Base-by-base conservation (phyloP, 306 rosid species). In the Echinosophora koreensis region DNA sequence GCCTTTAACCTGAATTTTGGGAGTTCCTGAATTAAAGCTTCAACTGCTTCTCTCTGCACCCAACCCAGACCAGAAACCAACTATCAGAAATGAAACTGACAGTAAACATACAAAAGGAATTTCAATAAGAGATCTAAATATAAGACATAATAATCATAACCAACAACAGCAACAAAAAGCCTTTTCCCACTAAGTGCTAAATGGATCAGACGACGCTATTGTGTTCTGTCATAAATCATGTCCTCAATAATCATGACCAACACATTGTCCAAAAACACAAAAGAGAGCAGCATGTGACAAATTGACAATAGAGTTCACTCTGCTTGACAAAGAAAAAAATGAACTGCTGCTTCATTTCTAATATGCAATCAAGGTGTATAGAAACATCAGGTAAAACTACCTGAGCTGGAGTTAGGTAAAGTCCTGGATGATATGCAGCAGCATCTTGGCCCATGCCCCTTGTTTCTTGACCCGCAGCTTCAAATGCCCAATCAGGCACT, bases 401-500 rank as follows among this genome's bases (percentile, higher is more conserved):
- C 98, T 95, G 98, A 39, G 99, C 99, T 37, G 97, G 90, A 81
- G 97, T 92, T 91, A 95, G 81, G 89, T 92, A 95, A 74, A 95
- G 89, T 78, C 90, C 99, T 61, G 99, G 99, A 62, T 92, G 97
- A 87, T 88, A 95, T 47, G 94, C 81, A 63, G 89, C 94, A 77
- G 97, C 89, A 76, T 95, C 99, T 89, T 89, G 99, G 80, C 89
- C 96, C 98, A 92, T 89, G 66, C 91, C 89, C 74, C 99, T 89
- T 46, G 94, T 80, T 89, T 95, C 99, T 88, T 87, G 97, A 79
- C 99, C 98, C 2, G 99, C 99, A 66, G 96, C 97, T 86, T 95
- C 99, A 87, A 92, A 92, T 74, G 99, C 97, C 97, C 97, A 95
- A 77, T 92, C 99, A 56, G 99, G 99, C 73, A 95, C 99, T 44